Percentiles rank a stretch among this genome's conserved stretches.
Evolutionary conservation across 208 protist genomes (phyloP).

Genomic region (Wallacemonas sp.): DNA sequence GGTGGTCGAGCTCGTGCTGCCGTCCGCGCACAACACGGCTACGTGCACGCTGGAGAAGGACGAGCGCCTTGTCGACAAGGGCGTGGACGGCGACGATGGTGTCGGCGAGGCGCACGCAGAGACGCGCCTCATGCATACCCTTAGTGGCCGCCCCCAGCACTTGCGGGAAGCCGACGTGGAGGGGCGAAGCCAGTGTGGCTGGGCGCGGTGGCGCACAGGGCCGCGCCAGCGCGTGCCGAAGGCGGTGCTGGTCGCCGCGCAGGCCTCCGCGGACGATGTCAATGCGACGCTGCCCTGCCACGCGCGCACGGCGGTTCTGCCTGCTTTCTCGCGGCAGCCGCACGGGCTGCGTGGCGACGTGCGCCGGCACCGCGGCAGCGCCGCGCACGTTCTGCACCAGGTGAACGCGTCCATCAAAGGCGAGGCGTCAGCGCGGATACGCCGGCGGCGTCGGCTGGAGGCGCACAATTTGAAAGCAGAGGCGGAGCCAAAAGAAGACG

Average conservation of each 20-base stretch:
- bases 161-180: neutral
- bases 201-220: neutral
- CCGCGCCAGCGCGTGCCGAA: too few relatives aligned
- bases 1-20: constrained; percentile 68
- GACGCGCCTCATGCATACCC: neutral
- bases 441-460: constrained; percentile 17
- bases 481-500: neutral
- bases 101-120: neutral
- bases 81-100: neutral
- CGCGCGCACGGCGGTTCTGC: neutral
- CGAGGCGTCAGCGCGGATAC: constrained; percentile 25
- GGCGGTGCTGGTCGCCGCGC: too few relatives aligned
- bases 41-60: constrained; percentile 15
- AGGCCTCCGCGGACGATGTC: neutral
- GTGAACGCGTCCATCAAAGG: constrained; percentile 38
- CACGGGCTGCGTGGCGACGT: neutral
- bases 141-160: constrained; percentile 8
- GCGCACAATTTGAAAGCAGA: constrained; percentile 13
- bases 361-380: neutral
- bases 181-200: neutral
- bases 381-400: constrained; percentile 24
- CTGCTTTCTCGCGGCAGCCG: neutral
- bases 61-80: constrained; percentile 6
- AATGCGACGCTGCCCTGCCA: neutral
- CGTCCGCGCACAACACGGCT: constrained; percentile 28